Evolutionary conservation across 2,329 filamentous ascomycete genomes (phyloP).

Genomic region (Helicocarpus griseus): DNA sequence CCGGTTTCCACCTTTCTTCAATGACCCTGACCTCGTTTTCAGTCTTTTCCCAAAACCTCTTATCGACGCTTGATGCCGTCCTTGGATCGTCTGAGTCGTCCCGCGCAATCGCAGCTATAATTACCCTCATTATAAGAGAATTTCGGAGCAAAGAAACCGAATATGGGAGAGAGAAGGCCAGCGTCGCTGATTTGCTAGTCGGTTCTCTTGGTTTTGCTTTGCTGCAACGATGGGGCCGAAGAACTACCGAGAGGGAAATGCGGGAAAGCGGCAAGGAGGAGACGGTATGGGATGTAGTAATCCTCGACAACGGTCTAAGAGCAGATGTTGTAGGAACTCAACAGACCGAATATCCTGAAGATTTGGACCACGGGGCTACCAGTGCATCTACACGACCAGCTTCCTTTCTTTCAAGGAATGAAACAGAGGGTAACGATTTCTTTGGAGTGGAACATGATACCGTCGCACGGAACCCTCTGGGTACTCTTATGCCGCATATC

Average conservation of each 20-base stretch:
- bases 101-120: conserved; percentile 38
- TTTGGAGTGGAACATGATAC: conserved; percentile 31
- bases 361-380: conserved; percentile 34
- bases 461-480: conserved; percentile 16
- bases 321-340: conserved; percentile 38
- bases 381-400: conserved; percentile 41
- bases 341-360: conserved; percentile 23
- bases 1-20: conserved; percentile 37
- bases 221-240: conserved; percentile 37
- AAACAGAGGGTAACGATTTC: conserved; percentile 21
- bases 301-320: conserved; percentile 36
- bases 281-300: conserved; percentile 39
- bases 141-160: conserved; percentile 29
- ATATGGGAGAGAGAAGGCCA: conserved; percentile 24
- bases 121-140: conserved; percentile 37
- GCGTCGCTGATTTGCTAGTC: conserved; percentile 34
- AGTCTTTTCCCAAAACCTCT: conserved; percentile 33
- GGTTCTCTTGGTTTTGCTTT: conserved; percentile 37
- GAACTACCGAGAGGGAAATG: conserved; percentile 33
- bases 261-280: conserved; percentile 34
- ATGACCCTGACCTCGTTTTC: conserved; percentile 34
- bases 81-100: conserved; percentile 41
- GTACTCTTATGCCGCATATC: conserved; percentile 17
- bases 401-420: conserved; percentile 36
- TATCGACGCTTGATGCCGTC: conserved; percentile 38